Percentiles rank a stretch among this genome's conserved stretches.
phyloP scores from a whole-genome alignment of 2,329 filamentous ascomycete species.

The Calonectria pseudoturangicola region DNA sequence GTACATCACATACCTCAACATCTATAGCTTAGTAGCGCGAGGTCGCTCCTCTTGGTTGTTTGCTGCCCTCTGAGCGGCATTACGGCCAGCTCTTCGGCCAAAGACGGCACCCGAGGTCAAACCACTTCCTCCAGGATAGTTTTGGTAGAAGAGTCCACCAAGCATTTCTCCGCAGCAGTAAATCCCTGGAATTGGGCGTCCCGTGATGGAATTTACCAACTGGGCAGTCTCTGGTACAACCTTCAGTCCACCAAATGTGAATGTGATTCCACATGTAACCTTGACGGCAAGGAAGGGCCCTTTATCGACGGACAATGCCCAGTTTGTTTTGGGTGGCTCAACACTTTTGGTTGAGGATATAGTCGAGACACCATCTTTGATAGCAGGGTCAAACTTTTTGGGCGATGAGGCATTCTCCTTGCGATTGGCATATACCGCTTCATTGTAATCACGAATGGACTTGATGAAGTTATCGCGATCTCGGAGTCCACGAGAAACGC shows the following conservation, averaged over 20 bases:
- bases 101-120: slow-evolving; percentile 76
- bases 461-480: slow-evolving; percentile 67
- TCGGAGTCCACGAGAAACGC: slow-evolving; percentile 66
- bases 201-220: slow-evolving; percentile 68
- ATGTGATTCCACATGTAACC: slow-evolving; percentile 79
- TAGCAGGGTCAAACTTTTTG: slow-evolving; percentile 73
- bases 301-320: slow-evolving; percentile 75
- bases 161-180: slow-evolving; percentile 80
- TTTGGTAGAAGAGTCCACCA: slow-evolving; percentile 77
- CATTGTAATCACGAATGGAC: slow-evolving; percentile 74
- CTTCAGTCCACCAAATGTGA: slow-evolving; percentile 79
- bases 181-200: slow-evolving; percentile 70
- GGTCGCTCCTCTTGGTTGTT: background rate
- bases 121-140: slow-evolving; percentile 78
- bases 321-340: slow-evolving; percentile 77
- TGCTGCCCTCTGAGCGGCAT: slow-evolving; percentile 54
- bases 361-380: slow-evolving; percentile 78
- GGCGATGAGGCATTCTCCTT: slow-evolving; percentile 62
- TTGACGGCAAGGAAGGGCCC: slow-evolving; percentile 78
- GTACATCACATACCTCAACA: background rate
- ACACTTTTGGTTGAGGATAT: slow-evolving; percentile 68
- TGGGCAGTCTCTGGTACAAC: slow-evolving; percentile 72
- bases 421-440: slow-evolving; percentile 69
- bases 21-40: background rate
- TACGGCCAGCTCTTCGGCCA: slow-evolving; percentile 63